Evolutionary conservation across 164 flowering plant species (phyloP).

Genomic region (Sedum album): DNA sequence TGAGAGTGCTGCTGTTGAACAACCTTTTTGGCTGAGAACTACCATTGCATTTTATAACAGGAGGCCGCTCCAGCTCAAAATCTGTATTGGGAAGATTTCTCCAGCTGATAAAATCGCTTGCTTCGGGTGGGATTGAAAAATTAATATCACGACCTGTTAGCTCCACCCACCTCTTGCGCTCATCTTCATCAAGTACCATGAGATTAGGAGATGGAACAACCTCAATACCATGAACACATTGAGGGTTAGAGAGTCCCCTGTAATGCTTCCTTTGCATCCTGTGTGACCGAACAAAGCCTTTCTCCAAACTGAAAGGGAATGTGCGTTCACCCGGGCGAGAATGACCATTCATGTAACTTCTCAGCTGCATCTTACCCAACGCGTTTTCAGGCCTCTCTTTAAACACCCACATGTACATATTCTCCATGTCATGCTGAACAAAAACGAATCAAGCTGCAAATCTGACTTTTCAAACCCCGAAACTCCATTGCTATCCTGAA

Average conservation of each 20-base stretch:
- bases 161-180: slow-evolving; percentile 29
- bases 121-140: slow-evolving; percentile 26
- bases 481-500: slow-evolving; percentile 21
- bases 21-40: slow-evolving; percentile 9
- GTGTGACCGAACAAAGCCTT: slow-evolving; percentile 33
- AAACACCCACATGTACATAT: slow-evolving; percentile 38
- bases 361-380: slow-evolving; percentile 34
- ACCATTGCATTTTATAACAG: slow-evolving; percentile 10
- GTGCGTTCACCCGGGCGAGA: slow-evolving; percentile 28
- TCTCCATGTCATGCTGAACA: slow-evolving; percentile 40
- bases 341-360: slow-evolving; percentile 35
- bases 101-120: slow-evolving; percentile 20
- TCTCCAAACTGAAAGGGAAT: slow-evolving; percentile 27
- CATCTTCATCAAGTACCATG: slow-evolving; percentile 24
- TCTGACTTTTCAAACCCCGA: slow-evolving; percentile 26
- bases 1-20: slow-evolving; percentile 13
- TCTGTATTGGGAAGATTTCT: slow-evolving; percentile 16
- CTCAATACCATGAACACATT: slow-evolving; percentile 32
- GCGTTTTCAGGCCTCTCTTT: slow-evolving; percentile 33
- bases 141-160: slow-evolving; percentile 30
- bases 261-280: slow-evolving; percentile 33
- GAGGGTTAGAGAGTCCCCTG: slow-evolving; percentile 30
- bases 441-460: slow-evolving; percentile 20
- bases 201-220: slow-evolving; percentile 24
- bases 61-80: slow-evolving; percentile 17